A percentile compares a stretch with the other conserved stretches of the same genome.
These are phyloP conservation scores for Alternaria sp. DNA, from an alignment of 2,329 filamentous ascomycete genomes.

Conservation along the genomic window DNA sequence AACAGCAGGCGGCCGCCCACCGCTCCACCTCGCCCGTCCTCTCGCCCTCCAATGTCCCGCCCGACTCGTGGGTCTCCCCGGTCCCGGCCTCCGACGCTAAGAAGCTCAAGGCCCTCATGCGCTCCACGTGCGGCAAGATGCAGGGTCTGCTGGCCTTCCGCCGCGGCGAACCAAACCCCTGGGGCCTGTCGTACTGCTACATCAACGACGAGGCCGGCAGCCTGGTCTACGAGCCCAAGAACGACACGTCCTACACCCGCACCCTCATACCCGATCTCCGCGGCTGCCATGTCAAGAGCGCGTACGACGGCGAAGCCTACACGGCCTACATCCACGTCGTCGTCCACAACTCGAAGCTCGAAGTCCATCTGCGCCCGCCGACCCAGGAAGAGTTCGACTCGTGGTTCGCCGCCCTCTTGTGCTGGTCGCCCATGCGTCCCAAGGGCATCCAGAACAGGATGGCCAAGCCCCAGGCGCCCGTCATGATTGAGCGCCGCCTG, in stretches of 20 bases:
- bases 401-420: constrained; percentile 80
- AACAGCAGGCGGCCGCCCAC: not conserved
- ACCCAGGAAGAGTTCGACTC: constrained; percentile 72
- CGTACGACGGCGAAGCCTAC: constrained; percentile 55
- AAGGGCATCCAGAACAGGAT: constrained; percentile 62
- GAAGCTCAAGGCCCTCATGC: constrained; percentile 77
- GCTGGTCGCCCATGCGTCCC: constrained; percentile 78
- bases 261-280: constrained; percentile 75
- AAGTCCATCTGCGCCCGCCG: constrained; percentile 70
- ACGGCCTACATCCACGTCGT: constrained; percentile 60
- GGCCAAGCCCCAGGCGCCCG: constrained; percentile 55
- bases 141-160: constrained; percentile 78
- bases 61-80: constrained; percentile 47
- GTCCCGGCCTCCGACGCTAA: constrained; percentile 70
- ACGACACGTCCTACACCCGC: constrained; percentile 65
- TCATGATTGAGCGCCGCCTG: constrained; percentile 44
- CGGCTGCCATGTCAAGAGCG: constrained; percentile 70
- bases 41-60: constrained; percentile 32
- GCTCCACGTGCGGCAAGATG: constrained; percentile 78
- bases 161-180: constrained; percentile 64
- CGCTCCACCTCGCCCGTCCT: constrained; percentile 24
- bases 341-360: constrained; percentile 61
- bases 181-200: constrained; percentile 75
- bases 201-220: constrained; percentile 78
- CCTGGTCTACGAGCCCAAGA: constrained; percentile 75